Evolutionary conservation across 768 basidiomycete genomes (phyloP), one percentile per base, ranked within the genome.

Genomic region (Imleria badia): DNA sequence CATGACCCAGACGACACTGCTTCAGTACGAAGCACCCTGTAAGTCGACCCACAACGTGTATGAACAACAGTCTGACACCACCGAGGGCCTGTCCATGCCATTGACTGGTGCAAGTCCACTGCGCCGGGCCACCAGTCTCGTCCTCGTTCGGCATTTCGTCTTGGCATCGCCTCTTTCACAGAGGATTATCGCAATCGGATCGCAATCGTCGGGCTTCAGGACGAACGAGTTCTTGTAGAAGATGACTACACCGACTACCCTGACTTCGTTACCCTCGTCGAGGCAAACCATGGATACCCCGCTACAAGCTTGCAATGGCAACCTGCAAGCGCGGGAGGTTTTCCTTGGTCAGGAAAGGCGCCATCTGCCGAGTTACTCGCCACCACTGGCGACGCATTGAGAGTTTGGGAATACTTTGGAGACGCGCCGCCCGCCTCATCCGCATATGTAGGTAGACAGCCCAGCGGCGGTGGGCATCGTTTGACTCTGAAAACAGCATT

Each of bases 271-370:
- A 87, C 87, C 6, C 81, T 95, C 20, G 93, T 91, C 55, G 86
- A 91, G 61, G 84, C 87, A 2, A 81, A 84, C 59, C 90, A 97
- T 60, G 88, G 91, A 42, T 98, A 96, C 74, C 97, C 97, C 17
- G 91, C 93, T 11, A 98, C 94, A 14, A 89, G 85, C 69, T 73
- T 98, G 45, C 93, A 89, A 64, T 98, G 94, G 91, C 94, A 97
- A 61, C 97, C 97, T 17, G 79, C 81, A 5, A 81, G 82, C 26
- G 78, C 89, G 20, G 73, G 78, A 30, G 79, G 76, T 41, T 81
- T 83, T 67, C 69, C 76, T 40, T 91, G 91, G 89, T 77, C 82
- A 7, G 83, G 85, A 70, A 90, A 86, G 69, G 77, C 81, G 5
- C 72, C 78, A 9, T 73, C 75, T 45, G 79, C 89, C 44, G 97